A percentile compares a stretch with the other conserved stretches of the same genome.
Evolutionary conservation across 2,329 filamentous ascomycete species (phyloP).

Genomic region (Verticillium zaregamsianum): DNA sequence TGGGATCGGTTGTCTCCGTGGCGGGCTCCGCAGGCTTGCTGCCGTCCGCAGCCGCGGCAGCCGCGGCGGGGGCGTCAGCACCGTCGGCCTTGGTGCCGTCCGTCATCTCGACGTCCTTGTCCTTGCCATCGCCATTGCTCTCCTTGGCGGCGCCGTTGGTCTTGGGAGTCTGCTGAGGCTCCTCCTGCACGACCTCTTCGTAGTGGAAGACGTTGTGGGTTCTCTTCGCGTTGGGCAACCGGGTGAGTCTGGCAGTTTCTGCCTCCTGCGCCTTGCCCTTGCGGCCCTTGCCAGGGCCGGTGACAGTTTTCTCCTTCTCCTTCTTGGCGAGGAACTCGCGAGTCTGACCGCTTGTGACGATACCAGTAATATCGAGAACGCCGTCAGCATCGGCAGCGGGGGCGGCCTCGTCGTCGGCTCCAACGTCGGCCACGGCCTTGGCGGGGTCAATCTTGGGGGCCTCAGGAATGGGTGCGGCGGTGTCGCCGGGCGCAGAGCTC

Average conservation of each 20-base stretch:
- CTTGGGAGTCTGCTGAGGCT: slow-evolving; percentile 33
- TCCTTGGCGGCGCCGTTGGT: slow-evolving; percentile 15
- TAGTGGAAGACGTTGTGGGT: slow-evolving; percentile 68
- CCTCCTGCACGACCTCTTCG: slow-evolving; percentile 61
- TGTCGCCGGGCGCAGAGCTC: slow-evolving; percentile 20
- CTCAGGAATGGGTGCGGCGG: slow-evolving; percentile 26
- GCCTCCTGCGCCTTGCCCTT: slow-evolving; percentile 52
- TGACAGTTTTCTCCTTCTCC: slow-evolving; percentile 74
- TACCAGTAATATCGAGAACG: slow-evolving; percentile 78
- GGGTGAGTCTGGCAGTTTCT: slow-evolving; percentile 48
- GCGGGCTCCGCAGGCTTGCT: slow-evolving; percentile 17
- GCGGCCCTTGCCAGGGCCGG: slow-evolving; percentile 52
- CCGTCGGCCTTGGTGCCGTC: slow-evolving; percentile 12
- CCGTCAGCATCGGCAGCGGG: slow-evolving; percentile 56
- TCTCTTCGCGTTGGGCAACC: slow-evolving; percentile 69
- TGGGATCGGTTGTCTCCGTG: background rate
- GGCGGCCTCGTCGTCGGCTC: slow-evolving; percentile 28
- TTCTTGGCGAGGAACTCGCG: slow-evolving; percentile 79
- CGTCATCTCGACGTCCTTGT: slow-evolving; percentile 17
- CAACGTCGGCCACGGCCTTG: slow-evolving; percentile 15
- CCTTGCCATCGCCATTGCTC: slow-evolving; percentile 3
- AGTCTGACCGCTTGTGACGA: slow-evolving; percentile 77
- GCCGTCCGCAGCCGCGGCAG: slow-evolving; percentile 13
- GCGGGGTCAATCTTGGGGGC: slow-evolving; percentile 28
- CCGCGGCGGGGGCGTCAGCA: slow-evolving; percentile 10